Percentiles rank a stretch among this genome's conserved stretches.
phyloP scores from a whole-genome alignment of 2,329 filamentous ascomycete species.

The Fusarium sp. region DNA sequence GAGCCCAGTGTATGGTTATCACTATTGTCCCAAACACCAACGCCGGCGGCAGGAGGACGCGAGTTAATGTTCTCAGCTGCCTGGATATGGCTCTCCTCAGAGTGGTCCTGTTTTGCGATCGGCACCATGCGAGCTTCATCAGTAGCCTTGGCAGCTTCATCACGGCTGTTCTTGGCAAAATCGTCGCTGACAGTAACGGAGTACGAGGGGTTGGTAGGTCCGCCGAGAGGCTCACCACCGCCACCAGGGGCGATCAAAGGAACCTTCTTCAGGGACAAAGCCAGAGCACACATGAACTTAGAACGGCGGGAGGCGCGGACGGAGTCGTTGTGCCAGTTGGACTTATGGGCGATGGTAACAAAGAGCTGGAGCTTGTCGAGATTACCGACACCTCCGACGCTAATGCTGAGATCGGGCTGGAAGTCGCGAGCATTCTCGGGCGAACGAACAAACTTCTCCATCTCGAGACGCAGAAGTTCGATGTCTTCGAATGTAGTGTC shows the following conservation, averaged over 20 bases:
- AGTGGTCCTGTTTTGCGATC: conserved; percentile 47
- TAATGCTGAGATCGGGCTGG: conserved; percentile 83
- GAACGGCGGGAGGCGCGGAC: conserved; percentile 85
- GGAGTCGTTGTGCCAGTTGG: conserved; percentile 89
- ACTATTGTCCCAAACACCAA: conserved; percentile 44
- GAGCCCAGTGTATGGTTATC: conserved; percentile 45
- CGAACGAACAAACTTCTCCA: conserved; percentile 85
- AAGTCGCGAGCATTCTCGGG: conserved; percentile 93
- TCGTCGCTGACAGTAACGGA: conserved; percentile 80
- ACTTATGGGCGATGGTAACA: conserved; percentile 91
- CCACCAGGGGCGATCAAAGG: conserved; percentile 88
- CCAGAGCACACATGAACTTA: conserved; percentile 97
- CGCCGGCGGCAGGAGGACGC: conserved; percentile 49
- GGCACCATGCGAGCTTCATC: conserved; percentile 77
- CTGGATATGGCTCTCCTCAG: conserved; percentile 56
- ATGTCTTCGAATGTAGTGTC: conserved; percentile 92
- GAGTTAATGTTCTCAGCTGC: conserved; percentile 62
- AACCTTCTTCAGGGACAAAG: conserved; percentile 85
- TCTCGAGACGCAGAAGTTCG: conserved; percentile 84
- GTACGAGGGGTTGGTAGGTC: conserved; percentile 82
- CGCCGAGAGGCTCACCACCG: conserved; percentile 71
- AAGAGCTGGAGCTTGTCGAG: conserved; percentile 89
- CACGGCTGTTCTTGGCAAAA: conserved; percentile 73
- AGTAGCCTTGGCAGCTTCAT: conserved; percentile 70
- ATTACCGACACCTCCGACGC: conserved; percentile 82